Conservation (phyloP, 371 early-diverging fungal genomes). For the Amoeboradix gromovi region DNA sequence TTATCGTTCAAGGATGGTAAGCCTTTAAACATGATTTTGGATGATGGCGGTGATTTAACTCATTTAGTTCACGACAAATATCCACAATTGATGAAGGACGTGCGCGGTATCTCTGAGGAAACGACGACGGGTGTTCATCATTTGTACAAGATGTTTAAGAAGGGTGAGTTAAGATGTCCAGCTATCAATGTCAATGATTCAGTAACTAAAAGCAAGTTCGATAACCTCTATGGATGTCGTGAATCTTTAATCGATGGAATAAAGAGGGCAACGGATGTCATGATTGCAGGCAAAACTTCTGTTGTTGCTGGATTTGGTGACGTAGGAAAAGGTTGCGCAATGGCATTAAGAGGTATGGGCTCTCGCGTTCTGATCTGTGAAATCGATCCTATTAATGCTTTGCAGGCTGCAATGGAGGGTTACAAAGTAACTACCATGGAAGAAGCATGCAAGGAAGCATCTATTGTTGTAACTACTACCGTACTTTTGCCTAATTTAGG, state of each 20-base stretch:
- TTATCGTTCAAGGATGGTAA: conserved; percentile 66
- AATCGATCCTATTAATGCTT: conserved; percentile 95
- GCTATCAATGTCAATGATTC: conserved; percentile 99
- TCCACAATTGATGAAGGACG: conserved; percentile 36
- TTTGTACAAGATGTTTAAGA: conserved; percentile 77
- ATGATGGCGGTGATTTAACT: conserved; percentile 96
- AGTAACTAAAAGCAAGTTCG: conserved; percentile 98
- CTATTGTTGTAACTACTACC: conserved; percentile 96
- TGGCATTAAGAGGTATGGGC: conserved; percentile 91
- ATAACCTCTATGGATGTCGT: conserved; percentile 97
- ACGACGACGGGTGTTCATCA: conserved; percentile 98
- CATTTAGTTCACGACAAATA: conserved; percentile 80
- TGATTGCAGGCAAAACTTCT: conserved; percentile 96
- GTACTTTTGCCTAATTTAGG: conserved; percentile 8
- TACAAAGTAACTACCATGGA: conserved; percentile 96
- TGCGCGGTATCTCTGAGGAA: conserved; percentile 90
- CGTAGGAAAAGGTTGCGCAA: conserved; percentile 98
- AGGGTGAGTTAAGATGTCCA: conserved; percentile 61
- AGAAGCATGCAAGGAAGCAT: conserved; percentile 55
- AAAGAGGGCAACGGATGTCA: conserved; percentile 97
- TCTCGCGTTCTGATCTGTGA: conserved; percentile 90
- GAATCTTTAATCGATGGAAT: conserved; percentile 97
- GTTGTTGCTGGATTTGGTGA: conserved; percentile 97
- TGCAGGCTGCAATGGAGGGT: conserved; percentile 97
- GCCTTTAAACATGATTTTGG: conserved; percentile 89